These are phyloP conservation scores for Thraustochytrium sp. DNA, from an alignment of 352 stramenopile genomes.

Conservation along the genomic window DNA sequence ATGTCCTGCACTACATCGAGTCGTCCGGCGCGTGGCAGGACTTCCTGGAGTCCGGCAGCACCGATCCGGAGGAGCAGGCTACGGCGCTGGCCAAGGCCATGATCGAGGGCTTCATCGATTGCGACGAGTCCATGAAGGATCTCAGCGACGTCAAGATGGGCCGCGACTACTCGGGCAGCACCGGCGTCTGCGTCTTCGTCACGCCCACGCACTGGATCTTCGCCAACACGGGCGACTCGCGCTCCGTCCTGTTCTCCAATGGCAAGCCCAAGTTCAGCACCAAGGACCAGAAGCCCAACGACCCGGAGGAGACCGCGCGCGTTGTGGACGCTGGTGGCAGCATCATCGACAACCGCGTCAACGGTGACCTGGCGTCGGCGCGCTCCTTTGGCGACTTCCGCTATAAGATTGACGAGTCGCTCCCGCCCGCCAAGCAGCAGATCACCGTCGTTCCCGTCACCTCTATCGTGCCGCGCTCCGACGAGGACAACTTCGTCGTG, in stretches of 20 bases:
- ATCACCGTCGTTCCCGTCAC: conserved; percentile 37
- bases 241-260: conserved; percentile 60
- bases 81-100: conserved; percentile 42
- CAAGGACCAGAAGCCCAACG: conserved; percentile 70
- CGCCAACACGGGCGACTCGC: conserved; percentile 75
- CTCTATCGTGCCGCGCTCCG: conserved; percentile 21
- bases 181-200: conserved; percentile 62
- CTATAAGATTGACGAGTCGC: conserved; percentile 61
- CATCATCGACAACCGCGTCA: conserved; percentile 62
- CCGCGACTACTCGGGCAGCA: conserved; percentile 61
- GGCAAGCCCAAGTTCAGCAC: conserved; percentile 55
- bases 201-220: conserved; percentile 67
- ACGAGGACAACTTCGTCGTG: conserved; percentile 69
- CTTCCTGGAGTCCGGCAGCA: conserved; percentile 31
- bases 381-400: conserved; percentile 68
- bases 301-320: conserved; percentile 58
- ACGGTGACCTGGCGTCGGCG: conserved; percentile 68
- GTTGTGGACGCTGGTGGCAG: conserved; percentile 63
- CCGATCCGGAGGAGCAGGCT: background rate
- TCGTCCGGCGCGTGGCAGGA: conserved; percentile 24
- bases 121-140: conserved; percentile 48
- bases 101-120: conserved; percentile 48
- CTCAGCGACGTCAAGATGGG: background rate
- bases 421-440: conserved; percentile 46
- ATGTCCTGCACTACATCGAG: conserved; percentile 51